Evolutionary conservation across 179 eudicot species (phyloP), one percentile per base, ranked within the genome.

Genomic region (Silene vulgaris): DNA sequence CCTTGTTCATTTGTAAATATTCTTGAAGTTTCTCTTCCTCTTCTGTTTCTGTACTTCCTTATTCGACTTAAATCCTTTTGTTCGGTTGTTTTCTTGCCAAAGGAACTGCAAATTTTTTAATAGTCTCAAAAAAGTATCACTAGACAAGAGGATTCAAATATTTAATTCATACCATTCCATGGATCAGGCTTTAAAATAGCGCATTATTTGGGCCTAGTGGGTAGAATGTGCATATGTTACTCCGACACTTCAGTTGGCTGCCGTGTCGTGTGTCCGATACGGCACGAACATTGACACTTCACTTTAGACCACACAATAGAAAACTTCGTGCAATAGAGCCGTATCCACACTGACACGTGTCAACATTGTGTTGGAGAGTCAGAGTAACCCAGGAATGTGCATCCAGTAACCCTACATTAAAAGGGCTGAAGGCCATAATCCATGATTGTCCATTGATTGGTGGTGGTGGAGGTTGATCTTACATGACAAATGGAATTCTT

Each of bases 401-500:
- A 69, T 67, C 52, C 23, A 16, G 5, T 37, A 35, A 35, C 17
- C 13, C 50, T 37, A 17, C 71, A 28, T 32, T 14, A 16, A 65
- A 29, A 67, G 14, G 52, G 48, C 5, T 37, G 5, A 35, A 67
- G 48, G 48, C 71, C 52, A 67, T n/a, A 67, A 43, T 43, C 50
- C 50, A 43, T 9, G 50, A 43, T 37, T 35, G 1, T 20, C 45
- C 14, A 65, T n/a, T 57, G 28, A 4, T 48, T 48, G 48, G 70
- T 59, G 32, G 26, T 48, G 66, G 26, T 65, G 50, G 62, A 48
- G 35, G 69, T 28, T 64, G 23, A 48, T 65, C 60, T 29, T 75
- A 75, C 52, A 28, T 65, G 48, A n/a, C 20, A 4, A 20, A 43
- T 74, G 75, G 13, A 63, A 66, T 32, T 35, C 19, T 37, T 21